phyloP scores from a whole-genome alignment of 345 rosid genomes.

The Linum usitatissimum region DNA sequence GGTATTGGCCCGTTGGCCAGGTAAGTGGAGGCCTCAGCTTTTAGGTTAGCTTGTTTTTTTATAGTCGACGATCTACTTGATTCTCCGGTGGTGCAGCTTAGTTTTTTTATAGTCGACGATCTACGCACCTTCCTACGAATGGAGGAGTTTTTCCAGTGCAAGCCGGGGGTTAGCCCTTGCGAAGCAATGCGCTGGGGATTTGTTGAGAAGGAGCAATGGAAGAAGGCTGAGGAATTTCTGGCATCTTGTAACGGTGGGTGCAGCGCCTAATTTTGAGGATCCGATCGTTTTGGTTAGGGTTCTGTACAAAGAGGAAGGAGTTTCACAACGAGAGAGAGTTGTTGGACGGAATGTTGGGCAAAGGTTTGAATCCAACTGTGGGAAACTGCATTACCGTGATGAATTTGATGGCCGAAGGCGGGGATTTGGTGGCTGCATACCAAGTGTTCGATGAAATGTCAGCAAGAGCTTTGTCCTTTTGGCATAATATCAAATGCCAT shows the following conservation, averaged over 20 bases:
- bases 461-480: constrained; percentile 42
- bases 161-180: constrained; percentile 60
- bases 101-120: no score
- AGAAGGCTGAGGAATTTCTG: constrained; percentile 40
- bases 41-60: no score
- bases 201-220: constrained; percentile 47
- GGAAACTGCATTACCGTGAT: constrained; percentile 56
- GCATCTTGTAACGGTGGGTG: constrained; percentile 34
- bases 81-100: no score
- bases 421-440: constrained; percentile 41
- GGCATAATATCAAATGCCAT: constrained; percentile 52
- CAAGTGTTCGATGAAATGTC: constrained; percentile 80
- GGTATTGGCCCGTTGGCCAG: no score
- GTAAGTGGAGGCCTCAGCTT: no score
- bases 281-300: constrained; percentile 68
- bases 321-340: constrained; percentile 43
- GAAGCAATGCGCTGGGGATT: constrained; percentile 56
- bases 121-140: constrained; percentile 50
- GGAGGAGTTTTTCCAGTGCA: constrained; percentile 58
- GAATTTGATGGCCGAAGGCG: constrained; percentile 37
- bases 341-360: constrained; percentile 50
- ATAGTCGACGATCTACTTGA: no score
- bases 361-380: constrained; percentile 44
- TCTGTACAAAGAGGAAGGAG: constrained; percentile 54
- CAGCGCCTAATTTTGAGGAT: constrained; percentile 59